Conservation (phyloP, 306 rosid species). For the Vigna mungo region DNA sequence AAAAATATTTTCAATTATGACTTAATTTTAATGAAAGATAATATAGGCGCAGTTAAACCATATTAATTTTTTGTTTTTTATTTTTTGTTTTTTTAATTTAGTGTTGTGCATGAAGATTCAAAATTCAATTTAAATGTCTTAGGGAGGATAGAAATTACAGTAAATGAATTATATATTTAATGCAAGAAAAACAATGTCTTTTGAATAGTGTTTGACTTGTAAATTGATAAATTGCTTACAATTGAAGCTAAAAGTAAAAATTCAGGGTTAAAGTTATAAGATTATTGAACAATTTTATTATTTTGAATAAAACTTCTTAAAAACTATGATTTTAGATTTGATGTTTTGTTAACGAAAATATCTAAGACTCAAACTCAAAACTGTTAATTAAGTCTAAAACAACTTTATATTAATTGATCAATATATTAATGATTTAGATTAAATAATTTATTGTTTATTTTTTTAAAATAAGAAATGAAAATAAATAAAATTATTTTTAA, state of each 20-base stretch:
- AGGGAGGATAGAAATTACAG: too few species aligned
- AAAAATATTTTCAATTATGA: too few species aligned
- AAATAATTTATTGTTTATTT: too few species aligned
- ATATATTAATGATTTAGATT: too few species aligned
- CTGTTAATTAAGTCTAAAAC: too few species aligned
- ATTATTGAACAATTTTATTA: background rate
- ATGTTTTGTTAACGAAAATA: background rate
- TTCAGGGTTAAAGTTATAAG: background rate
- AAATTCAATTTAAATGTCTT: too few species aligned
- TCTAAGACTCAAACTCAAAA: too few species aligned
- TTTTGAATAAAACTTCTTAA: background rate
- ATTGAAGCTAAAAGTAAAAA: background rate
- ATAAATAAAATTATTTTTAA: background rate
- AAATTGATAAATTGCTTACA: background rate
- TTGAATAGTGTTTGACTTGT: background rate
- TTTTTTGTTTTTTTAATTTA: background rate
- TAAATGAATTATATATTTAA: too few species aligned
- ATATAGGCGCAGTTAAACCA: too few species aligned
- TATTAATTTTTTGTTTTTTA: too few species aligned
- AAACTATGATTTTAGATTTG: background rate
- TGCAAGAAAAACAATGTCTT: background rate
- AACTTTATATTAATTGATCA: too few species aligned
- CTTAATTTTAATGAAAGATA: background rate
- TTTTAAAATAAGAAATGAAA: background rate
- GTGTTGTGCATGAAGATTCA: background rate